These are phyloP conservation scores for Starmerella bombi DNA, from an alignment of 805 yeast genomes.

Conservation along the genomic window DNA sequence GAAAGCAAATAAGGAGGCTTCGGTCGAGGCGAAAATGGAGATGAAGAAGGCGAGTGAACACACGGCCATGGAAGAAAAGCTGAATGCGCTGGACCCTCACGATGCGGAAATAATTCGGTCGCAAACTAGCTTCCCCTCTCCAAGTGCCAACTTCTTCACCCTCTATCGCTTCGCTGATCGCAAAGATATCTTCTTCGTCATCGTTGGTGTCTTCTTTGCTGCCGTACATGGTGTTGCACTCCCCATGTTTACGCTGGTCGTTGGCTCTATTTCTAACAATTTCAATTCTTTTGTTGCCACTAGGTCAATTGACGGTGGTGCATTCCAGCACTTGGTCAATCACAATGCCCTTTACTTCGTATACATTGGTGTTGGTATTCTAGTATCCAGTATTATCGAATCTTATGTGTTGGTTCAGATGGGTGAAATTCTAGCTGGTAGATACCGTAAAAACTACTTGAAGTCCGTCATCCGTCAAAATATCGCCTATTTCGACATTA, in stretches of 20 bases:
- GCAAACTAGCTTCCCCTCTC: conserved; percentile 23
- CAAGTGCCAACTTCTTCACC: conserved; percentile 22
- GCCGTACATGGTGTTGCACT: conserved; percentile 31
- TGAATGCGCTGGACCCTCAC: conserved; percentile 20
- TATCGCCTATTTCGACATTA: conserved; percentile 31
- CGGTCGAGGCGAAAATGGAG: conserved; percentile 1
- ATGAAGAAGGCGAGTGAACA: background rate
- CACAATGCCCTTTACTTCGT: conserved; percentile 31
- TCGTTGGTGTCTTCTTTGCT: conserved; percentile 26
- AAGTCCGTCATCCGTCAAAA: conserved; percentile 31
- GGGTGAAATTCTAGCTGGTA: conserved; percentile 32
- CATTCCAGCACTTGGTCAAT: conserved; percentile 28
- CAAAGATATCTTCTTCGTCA: conserved; percentile 23
- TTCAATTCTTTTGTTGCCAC: conserved; percentile 27
- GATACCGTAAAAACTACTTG: conserved; percentile 30
- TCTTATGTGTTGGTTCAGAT: conserved; percentile 29
- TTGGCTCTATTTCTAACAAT: conserved; percentile 30
- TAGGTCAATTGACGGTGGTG: conserved; percentile 16
- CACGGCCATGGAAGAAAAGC: conserved; percentile 13
- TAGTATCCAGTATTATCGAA: conserved; percentile 26
- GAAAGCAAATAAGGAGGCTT: background rate
- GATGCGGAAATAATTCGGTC: conserved; percentile 27
- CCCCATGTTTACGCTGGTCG: conserved; percentile 32
- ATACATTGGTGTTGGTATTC: conserved; percentile 30
- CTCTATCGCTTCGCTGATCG: conserved; percentile 28